Evolutionary conservation across 2,329 filamentous ascomycete genomes (phyloP).

Genomic region (Dichotomopilus funicola): DNA sequence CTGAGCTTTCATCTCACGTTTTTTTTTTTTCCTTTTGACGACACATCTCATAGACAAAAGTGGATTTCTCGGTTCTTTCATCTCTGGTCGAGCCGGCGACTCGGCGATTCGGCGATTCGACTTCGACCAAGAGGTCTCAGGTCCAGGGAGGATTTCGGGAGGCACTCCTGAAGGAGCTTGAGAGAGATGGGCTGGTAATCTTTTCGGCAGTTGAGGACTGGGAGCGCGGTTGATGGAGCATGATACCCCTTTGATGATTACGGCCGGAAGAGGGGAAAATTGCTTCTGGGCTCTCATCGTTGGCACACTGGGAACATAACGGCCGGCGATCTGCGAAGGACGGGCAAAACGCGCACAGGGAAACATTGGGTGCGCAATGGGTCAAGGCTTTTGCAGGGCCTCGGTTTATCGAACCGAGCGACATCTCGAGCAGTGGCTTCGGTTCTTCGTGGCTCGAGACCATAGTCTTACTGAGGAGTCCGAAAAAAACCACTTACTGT

Average conservation of each 20-base stretch:
- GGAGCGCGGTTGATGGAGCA: conserved; percentile 22
- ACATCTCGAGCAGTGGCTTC: conserved; percentile 15
- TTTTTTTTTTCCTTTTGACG: conserved; percentile 21
- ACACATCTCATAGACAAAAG: conserved; percentile 54
- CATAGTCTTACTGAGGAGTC: conserved; percentile 23
- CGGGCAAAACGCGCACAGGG: conserved; percentile 10
- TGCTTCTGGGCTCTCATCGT: conserved; percentile 13
- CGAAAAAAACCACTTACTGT: conserved; percentile 10
- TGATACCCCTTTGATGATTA: conserved; percentile 28
- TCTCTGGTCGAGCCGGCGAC: conserved; percentile 36
- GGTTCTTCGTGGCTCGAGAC: conserved; percentile 21
- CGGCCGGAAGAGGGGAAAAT: conserved; percentile 18
- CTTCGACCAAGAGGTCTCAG: conserved; percentile 16
- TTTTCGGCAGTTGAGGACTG: conserved; percentile 24
- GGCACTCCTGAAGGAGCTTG: conserved; percentile 17
- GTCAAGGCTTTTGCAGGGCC: conserved; percentile 20
- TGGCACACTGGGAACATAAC: conserved; percentile 19
- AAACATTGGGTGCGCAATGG: conserved; percentile 15
- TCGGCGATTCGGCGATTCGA: conserved; percentile 19
- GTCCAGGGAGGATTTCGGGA: conserved; percentile 14
- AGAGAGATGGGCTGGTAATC: conserved; percentile 24
- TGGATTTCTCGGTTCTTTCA: conserved; percentile 52
- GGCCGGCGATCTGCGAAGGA: conserved; percentile 19
- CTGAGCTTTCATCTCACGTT: conserved; percentile 14
- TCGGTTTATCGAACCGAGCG: conserved; percentile 14